Conservation (phyloP, 2,329 filamentous ascomycete species). For the Fonsecaea erecta region DNA sequence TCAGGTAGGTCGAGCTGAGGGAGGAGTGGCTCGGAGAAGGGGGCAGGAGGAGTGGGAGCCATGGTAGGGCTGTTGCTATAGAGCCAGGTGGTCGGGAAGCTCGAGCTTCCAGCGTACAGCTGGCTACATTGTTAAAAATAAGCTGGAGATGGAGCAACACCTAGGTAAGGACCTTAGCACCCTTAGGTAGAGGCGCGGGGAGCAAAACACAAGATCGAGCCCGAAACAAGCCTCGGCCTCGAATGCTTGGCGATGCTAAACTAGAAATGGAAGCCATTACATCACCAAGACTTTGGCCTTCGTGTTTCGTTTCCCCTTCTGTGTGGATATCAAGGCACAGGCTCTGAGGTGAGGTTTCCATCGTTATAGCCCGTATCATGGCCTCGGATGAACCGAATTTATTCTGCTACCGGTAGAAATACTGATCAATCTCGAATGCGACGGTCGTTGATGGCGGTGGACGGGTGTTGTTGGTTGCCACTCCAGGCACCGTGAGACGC, state of each 20-base stretch:
- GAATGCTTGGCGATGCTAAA: not conserved
- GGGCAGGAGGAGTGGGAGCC: conserved; percentile 49
- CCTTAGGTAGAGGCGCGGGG: conserved; percentile 4
- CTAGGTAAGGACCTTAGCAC: no score
- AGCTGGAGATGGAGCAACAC: not conserved
- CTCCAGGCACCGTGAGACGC: conserved; percentile 1
- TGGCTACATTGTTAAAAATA: conserved; percentile 9
- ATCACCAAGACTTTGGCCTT: not conserved
- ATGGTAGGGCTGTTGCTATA: conserved; percentile 11
- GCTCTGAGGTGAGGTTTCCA: not conserved
- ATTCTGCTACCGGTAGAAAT: not conserved
- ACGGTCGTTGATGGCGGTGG: conserved; percentile 3
- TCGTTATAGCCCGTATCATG: not conserved
- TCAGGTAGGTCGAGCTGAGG: conserved; percentile 71
- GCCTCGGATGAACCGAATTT: not conserved
- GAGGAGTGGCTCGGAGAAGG: conserved; percentile 76
- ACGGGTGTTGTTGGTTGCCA: conserved; percentile 3
- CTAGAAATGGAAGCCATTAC: not conserved
- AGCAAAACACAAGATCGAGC: not conserved
- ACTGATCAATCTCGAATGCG: not conserved
- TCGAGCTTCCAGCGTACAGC: conserved; percentile 1
- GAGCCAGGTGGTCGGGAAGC: not conserved
- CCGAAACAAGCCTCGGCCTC: conserved; percentile 15
- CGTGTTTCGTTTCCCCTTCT: not conserved
- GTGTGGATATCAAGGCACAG: not conserved